Base-by-base conservation (phyloP, 2,329 filamentous ascomycete genomes). In the Pseudocercospora macadamiae region DNA sequence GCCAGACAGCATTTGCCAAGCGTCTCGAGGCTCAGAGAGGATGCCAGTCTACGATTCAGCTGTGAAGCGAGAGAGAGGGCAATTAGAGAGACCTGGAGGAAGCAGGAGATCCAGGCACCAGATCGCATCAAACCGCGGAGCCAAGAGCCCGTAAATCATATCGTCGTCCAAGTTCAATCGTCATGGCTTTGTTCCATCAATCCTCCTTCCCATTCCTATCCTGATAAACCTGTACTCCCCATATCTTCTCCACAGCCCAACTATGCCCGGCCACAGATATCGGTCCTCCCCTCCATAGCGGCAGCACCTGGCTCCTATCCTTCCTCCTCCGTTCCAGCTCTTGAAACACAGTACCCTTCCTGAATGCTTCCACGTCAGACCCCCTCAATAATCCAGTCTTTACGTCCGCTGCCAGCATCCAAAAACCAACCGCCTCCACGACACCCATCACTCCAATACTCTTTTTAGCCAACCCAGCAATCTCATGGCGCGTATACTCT, bases 281-380 rank as follows among this genome's bases (percentile, higher is more conserved):
- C 55, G 73, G 72, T 21, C 73, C 73, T 23, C 73, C 73, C 34
- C 73, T 70, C 65, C 65, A 73, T 6, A 74, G 58, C 28, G 73
- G 73, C 66, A 75, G 49, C 8, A 75, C 71, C 61, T 75, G 68
- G 19, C 61, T 60, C 53, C 70, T 62, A 14, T 63, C 63, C 62
- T 64, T 70, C 57, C 72, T 66, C 59, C 72, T 66, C 56, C 45
- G 54, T 52, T 68, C 70, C 26, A 74, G 42, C 36, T 55, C 56
- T 55, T 65, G 62, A 51, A 73, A 68, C 39, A 74, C 36, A 44
- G 62, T 68, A 4, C 73, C 73, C 51, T 61, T 48, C 51, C 73
- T 68, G 54, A 73, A 74, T 6, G 58, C 59, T 42, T 69, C 67
- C 26, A 75, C 68, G 59, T 75, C 73, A 47, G 55, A 62, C 0